phyloP scores from a whole-genome alignment of 306 rosid species.

The Carpinus viminea region DNA sequence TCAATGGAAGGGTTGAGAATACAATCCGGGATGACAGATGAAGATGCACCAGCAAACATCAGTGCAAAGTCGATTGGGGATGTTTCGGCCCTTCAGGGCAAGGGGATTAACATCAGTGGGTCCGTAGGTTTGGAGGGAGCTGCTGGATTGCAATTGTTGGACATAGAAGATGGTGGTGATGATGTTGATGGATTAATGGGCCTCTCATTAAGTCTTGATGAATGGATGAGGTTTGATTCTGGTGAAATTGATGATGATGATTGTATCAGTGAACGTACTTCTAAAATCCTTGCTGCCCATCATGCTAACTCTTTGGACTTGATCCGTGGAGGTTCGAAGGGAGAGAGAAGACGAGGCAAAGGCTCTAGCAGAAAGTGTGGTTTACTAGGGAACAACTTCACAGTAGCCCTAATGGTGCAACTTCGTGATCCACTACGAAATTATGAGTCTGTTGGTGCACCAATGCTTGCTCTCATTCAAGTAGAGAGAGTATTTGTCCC shows the following conservation, averaged over 20 bases:
- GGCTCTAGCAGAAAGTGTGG: slow-evolving; percentile 61
- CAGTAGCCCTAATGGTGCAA: slow-evolving; percentile 83
- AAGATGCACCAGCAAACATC: slow-evolving; percentile 79
- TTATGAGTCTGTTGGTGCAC: slow-evolving; percentile 84
- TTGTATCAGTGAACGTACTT: slow-evolving; percentile 74
- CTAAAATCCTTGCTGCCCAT: slow-evolving; percentile 84
- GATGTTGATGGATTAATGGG: slow-evolving; percentile 78
- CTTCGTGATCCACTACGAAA: slow-evolving; percentile 87
- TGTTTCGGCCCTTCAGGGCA: slow-evolving; percentile 61
- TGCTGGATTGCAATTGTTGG: slow-evolving; percentile 74
- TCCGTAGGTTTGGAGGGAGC: slow-evolving; percentile 75
- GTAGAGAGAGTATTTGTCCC: slow-evolving; percentile 86
- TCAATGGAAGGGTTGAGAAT: slow-evolving; percentile 89
- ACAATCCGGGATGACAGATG: slow-evolving; percentile 82
- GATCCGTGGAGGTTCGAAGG: slow-evolving; percentile 51
- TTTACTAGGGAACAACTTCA: slow-evolving; percentile 81
- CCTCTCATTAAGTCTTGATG: slow-evolving; percentile 81
- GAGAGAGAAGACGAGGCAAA: slow-evolving; percentile 63
- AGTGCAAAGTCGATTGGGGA: slow-evolving; percentile 53
- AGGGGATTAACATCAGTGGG: slow-evolving; percentile 51
- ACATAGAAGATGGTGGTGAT: slow-evolving; percentile 47
- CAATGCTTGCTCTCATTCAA: slow-evolving; percentile 87
- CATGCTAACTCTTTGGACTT: slow-evolving; percentile 75
- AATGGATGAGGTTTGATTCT: slow-evolving; percentile 91
- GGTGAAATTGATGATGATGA: slow-evolving; percentile 83